These are phyloP conservation scores for Colletotrichum viniferum DNA, from an alignment of 2,329 filamentous ascomycete species.

Conservation along the genomic window DNA sequence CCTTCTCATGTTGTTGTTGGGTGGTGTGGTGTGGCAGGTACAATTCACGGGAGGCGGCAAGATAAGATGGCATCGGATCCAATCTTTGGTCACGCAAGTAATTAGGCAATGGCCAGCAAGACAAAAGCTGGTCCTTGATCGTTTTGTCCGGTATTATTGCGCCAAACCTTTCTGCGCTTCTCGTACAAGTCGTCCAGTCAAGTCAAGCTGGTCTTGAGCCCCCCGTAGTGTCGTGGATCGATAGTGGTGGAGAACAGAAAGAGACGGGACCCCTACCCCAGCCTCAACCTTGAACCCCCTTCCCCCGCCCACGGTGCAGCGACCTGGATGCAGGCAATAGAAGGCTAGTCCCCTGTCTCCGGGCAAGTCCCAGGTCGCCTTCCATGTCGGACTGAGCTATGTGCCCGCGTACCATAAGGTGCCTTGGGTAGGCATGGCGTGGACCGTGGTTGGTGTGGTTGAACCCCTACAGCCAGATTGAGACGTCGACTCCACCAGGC, in stretches of 20 bases:
- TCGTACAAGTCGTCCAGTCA: constrained; percentile 16
- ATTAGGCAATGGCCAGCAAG: neutral
- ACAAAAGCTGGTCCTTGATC: neutral
- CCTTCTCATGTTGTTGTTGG: neutral
- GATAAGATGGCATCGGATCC: neutral
- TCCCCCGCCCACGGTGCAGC: neutral
- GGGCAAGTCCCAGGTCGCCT: neutral
- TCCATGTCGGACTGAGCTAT: neutral
- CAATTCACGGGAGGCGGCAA: neutral
- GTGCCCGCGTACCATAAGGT: too few relatives aligned
- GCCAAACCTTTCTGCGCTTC: constrained; percentile 5
- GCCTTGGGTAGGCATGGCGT: neutral
- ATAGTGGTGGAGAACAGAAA: neutral
- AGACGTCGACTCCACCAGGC: neutral
- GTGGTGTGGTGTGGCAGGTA: neutral
- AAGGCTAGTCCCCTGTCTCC: neutral
- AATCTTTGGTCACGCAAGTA: neutral
- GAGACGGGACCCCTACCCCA: neutral
- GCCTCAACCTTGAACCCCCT: neutral
- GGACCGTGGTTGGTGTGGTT: neutral
- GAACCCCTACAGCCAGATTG: neutral
- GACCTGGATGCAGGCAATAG: neutral
- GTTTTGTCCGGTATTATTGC: neutral
- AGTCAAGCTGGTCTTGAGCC: neutral
- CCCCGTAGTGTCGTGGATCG: neutral